Evolutionary conservation across 2,329 filamentous ascomycete species (phyloP).

Genomic region (Trichocomaceae sp.): DNA sequence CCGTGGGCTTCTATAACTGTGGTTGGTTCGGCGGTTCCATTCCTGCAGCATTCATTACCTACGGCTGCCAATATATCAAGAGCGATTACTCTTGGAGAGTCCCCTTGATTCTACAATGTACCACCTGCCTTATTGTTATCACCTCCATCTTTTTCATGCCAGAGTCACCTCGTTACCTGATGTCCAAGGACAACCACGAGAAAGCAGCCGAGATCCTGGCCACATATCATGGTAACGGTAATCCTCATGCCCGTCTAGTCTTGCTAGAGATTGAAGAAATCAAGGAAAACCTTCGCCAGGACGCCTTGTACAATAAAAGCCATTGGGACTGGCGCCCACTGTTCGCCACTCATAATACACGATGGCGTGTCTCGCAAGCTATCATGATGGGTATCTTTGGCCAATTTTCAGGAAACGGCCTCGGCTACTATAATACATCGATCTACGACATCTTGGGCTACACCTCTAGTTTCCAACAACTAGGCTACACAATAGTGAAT

Average conservation of each 20-base stretch:
- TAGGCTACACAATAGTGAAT: conserved; percentile 46
- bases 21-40: conserved; percentile 51
- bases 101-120: conserved; percentile 61
- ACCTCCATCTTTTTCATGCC: conserved; percentile 57
- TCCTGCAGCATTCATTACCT: conserved; percentile 46
- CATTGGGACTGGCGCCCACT: conserved; percentile 46
- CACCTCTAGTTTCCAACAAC: conserved; percentile 28
- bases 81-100: conserved; percentile 55
- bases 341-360: conserved; percentile 39
- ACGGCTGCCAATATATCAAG: conserved; percentile 41
- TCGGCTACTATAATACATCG: conserved; percentile 47
- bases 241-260: conserved; percentile 47
- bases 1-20: conserved; percentile 48
- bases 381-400: conserved; percentile 48
- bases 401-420: conserved; percentile 47
- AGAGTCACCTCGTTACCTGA: conserved; percentile 53
- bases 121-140: conserved; percentile 53
- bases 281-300: conserved; percentile 35
- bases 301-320: conserved; percentile 42
- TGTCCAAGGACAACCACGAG: conserved; percentile 37
- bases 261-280: conserved; percentile 40
- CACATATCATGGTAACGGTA: conserved; percentile 58
- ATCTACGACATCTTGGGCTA: conserved; percentile 36
- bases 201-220: conserved; percentile 56
- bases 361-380: conserved; percentile 45